Percentiles rank a stretch among this genome's conserved stretches.
Evolutionary conservation across 2,329 filamentous ascomycete genomes (phyloP).

Genomic region (Orbilia javanica): DNA sequence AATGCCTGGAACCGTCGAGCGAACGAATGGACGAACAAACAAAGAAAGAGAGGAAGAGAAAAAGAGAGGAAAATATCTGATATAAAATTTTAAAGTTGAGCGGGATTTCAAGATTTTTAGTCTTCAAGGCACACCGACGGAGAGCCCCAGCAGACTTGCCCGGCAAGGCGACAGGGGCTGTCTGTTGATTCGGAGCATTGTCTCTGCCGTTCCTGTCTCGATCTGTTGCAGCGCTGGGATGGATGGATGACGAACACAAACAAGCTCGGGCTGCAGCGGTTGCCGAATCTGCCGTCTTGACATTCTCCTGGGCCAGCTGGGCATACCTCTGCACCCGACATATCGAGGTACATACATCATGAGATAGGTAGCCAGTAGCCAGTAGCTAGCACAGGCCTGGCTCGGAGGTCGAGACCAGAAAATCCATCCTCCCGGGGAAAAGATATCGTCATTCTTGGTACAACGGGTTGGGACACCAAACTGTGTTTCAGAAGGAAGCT

Average conservation of each 20-base stretch:
- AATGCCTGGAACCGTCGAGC: background rate
- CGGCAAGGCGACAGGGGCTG: no score
- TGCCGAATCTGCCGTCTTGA: slow-evolving; percentile 22
- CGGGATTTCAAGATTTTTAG: slow-evolving; percentile 25
- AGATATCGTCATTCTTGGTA: slow-evolving; percentile 2
- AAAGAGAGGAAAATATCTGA: background rate
- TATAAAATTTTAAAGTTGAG: slow-evolving; percentile 20
- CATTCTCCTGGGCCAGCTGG: slow-evolving; percentile 1
- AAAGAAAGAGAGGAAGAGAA: background rate
- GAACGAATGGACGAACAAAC: background rate
- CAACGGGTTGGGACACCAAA: background rate
- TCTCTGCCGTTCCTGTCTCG: background rate
- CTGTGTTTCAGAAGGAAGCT: background rate
- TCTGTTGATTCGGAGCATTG: no score
- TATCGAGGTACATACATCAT: no score
- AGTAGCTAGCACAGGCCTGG: no score
- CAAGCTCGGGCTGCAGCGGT: slow-evolving; percentile 23
- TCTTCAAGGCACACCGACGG: slow-evolving; percentile 14
- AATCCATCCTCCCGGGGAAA: background rate
- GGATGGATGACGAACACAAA: slow-evolving; percentile 29
- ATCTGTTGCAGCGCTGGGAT: background rate
- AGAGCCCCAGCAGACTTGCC: slow-evolving; percentile 1
- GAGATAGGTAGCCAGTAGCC: no score
- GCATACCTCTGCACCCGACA: no score
- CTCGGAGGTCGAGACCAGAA: background rate